Base-by-base conservation (phyloP, 805 yeast genomes). In the Hemisphaericaspora nanyangensis region DNA sequence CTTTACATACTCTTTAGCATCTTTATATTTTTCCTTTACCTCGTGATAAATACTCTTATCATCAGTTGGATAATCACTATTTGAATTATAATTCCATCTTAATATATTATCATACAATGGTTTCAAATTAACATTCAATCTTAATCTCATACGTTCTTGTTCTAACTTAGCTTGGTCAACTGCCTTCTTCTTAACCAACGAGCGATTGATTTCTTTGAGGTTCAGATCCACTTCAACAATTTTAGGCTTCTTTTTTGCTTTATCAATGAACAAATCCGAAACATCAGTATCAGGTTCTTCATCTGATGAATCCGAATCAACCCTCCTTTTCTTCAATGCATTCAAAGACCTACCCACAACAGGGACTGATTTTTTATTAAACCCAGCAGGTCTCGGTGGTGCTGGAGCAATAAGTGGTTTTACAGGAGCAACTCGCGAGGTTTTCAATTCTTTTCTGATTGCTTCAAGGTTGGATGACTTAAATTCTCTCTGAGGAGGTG, bases 111-210 rank as follows among this genome's bases (percentile, higher is more conserved):
- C 64, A 55, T 91, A 88, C 5, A 95, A 67, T 2, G 95, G 89
- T 42, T 76, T 80, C 55, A 88, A 61, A 51, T 83, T 86, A 10
- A 89, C 89, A 52, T 83, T 80, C 38, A 91, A 65, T 47, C 98
- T 73, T 47, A 75, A 67, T 47, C 95, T 76, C 90, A 88, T 86
- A 38, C 80, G 66, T 43, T 83, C 83, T 55, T 84, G 90, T 29
- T 82, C 91, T 26, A 68, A 67, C 12, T 74, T 61, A 8, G 61
- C 60, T 15, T 50, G 47, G 39, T 63, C 63, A 20, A 68, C 53
- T 36, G 61, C 68, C 27, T 56, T 61, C 5, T 58, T 47, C 6
- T 41, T 40, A 3, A 45, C 17, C 5, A 46, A 42, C 5, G 29
- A 18, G 13, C 24, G 16, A 12, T 18, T 17, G 18, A 41, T 29